Evolutionary conservation across 192 early-diverging fungal species (phyloP).

Genomic region (Chytriomyces hyalinus): DNA sequence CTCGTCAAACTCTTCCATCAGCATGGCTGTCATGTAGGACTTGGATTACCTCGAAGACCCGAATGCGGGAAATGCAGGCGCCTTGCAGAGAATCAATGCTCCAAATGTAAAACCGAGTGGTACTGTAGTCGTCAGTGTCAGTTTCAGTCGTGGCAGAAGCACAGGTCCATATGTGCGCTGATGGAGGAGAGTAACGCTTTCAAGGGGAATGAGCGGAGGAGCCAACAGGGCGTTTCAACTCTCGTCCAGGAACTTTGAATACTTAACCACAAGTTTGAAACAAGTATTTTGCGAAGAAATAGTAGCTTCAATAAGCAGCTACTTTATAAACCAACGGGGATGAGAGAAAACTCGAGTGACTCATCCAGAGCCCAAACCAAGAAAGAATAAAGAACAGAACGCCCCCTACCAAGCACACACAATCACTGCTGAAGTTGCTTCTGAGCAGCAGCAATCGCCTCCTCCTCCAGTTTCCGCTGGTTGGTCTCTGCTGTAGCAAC

Average conservation of each 20-base stretch:
- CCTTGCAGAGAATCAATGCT: constrained; percentile 53
- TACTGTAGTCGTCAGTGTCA: constrained; percentile 57
- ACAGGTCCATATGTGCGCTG: constrained; percentile 46
- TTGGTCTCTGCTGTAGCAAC: constrained; percentile 20
- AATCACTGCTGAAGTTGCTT: constrained; percentile 11
- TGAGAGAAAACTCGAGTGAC: too few species aligned
- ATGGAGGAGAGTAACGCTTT: constrained; percentile 10
- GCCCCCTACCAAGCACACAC: background rate
- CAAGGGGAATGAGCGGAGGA: background rate
- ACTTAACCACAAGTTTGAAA: background rate
- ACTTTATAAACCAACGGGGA: background rate
- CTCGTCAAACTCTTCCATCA: background rate
- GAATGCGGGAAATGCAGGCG: constrained; percentile 53
- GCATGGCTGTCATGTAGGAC: constrained; percentile 50
- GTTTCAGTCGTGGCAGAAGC: constrained; percentile 43
- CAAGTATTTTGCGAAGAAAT: background rate
- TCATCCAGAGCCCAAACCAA: background rate
- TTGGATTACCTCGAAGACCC: constrained; percentile 48
- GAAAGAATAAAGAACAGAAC: background rate
- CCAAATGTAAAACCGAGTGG: constrained; percentile 59
- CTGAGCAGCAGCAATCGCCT: background rate
- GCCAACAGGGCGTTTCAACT: too few species aligned
- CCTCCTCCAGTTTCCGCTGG: constrained; percentile 25
- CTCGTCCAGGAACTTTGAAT: background rate
- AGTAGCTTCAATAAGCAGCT: background rate